phyloP scores from a whole-genome alignment of 176 grass and related monocot species.

The Cocos nucifera region DNA sequence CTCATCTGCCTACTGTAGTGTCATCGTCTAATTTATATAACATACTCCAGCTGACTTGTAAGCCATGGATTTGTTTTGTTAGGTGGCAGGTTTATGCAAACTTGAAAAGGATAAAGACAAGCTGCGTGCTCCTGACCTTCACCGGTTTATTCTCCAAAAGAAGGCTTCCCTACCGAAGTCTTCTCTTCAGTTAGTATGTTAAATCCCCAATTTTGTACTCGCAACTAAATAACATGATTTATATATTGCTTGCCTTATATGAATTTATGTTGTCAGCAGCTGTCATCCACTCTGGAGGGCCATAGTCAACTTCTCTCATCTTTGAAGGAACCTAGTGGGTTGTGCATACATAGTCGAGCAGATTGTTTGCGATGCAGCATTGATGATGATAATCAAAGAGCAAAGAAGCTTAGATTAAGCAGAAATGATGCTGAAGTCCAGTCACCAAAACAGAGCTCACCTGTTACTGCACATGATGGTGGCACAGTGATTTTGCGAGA shows the following conservation, averaged over 20 bases:
- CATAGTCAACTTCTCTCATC: neutral
- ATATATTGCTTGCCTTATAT: neutral
- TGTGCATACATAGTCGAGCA: neutral
- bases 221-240: neutral
- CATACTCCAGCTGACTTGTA: no score
- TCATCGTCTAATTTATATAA: no score
- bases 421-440: neutral
- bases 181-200: slow-evolving; percentile 46
- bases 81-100: neutral
- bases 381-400: neutral
- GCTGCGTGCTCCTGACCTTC: slow-evolving; percentile 25
- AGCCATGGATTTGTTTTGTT: no score
- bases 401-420: slow-evolving; percentile 1
- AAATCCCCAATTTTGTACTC: neutral
- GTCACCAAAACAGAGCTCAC: no score
- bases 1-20: no score
- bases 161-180: slow-evolving; percentile 24
- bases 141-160: slow-evolving; percentile 23
- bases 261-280: neutral
- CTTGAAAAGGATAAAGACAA: slow-evolving; percentile 18
- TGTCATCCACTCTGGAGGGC: neutral
- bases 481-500: neutral
- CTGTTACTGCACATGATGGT: neutral
- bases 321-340: neutral
- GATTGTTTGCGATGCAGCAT: neutral